Evolutionary conservation across 2,329 filamentous ascomycete genomes (phyloP), one percentile per base, ranked within the genome.

Genomic region (Colletotrichum lupini): DNA sequence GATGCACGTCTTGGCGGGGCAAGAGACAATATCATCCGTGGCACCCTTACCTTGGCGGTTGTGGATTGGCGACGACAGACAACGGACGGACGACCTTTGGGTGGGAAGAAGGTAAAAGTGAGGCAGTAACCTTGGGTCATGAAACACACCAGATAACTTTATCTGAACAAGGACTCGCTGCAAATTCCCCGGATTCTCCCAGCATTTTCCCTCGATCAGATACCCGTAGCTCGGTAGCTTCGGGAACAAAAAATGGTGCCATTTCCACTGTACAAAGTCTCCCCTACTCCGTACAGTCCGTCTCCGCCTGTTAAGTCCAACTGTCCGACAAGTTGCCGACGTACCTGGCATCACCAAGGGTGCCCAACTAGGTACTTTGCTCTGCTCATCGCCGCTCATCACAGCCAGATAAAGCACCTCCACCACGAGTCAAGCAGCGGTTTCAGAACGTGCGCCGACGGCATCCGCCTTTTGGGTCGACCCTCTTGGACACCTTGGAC

Each of bases 61-160:
- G 7, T 22, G 19, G 42, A 49, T 8, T 49, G 42, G 42, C 42
- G 42, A 37, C 12, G 56, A 28, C 30, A 8, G 30, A 30, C 30
- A 58, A n/a, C 16, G 22, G 11, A 58, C 11, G 42, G 19, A 19
- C 42, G 19, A 49, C 42, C 19, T 49, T 3, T 49, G 42, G n/a
- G 42, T 9, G 42, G 42, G 19, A n/a, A 61, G n/a, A 32, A 60
- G 22, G 55, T 16, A 62, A 53, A 58, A 64, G 55, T 56, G 66
- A 73, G 66, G 70, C 66, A 60, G 46, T 7, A 32, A 60, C 32
- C 67, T 57, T 28, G 60, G 16, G 56, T 35, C 28, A 57, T 71
- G 71, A 73, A 73, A 73, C 71, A 66, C 28, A 57, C 60, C 55
- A 62, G n/a, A 52, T 26, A 73, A 73, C 71, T 73, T 66, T 73